Evolutionary conservation across 1,139 yeast species (phyloP).

Genomic region (Blastobotrys apis): DNA sequence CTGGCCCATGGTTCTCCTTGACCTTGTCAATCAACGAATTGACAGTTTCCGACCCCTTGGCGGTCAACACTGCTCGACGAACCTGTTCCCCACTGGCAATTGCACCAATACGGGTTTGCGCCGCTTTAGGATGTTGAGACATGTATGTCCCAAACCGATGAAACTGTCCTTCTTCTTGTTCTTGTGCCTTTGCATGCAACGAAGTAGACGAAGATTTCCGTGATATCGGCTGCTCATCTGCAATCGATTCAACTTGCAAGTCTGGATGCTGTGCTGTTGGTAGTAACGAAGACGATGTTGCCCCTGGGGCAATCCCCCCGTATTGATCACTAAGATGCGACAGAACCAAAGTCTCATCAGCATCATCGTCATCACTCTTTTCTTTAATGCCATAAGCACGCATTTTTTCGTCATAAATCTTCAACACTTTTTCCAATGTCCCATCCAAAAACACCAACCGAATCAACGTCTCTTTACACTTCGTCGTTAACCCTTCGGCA

Average conservation of each 20-base stretch:
- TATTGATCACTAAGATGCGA: constrained; percentile 8
- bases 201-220: constrained; percentile 28
- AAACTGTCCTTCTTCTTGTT: constrained; percentile 87
- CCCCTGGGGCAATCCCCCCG: not conserved
- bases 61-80: constrained; percentile 65
- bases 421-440: constrained; percentile 31
- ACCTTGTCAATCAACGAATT: constrained; percentile 66
- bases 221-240: constrained; percentile 18
- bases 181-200: constrained; percentile 56
- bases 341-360: not conserved
- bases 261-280: constrained; percentile 20
- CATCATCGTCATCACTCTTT: too few species aligned
- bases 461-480: constrained; percentile 29
- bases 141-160: constrained; percentile 64
- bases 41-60: constrained; percentile 72
- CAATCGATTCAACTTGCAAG: constrained; percentile 25
- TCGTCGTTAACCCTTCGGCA: constrained; percentile 20
- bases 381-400: not conserved
- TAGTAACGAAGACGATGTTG: not conserved
- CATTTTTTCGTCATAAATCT: constrained; percentile 21
- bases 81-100: constrained; percentile 59
- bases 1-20: constrained; percentile 22
- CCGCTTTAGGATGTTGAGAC: constrained; percentile 5
- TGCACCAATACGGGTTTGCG: constrained; percentile 1
- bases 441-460: constrained; percentile 35